Base-by-base conservation (phyloP, 2,329 filamentous ascomycete species). In the Talaromyces islandicus region DNA sequence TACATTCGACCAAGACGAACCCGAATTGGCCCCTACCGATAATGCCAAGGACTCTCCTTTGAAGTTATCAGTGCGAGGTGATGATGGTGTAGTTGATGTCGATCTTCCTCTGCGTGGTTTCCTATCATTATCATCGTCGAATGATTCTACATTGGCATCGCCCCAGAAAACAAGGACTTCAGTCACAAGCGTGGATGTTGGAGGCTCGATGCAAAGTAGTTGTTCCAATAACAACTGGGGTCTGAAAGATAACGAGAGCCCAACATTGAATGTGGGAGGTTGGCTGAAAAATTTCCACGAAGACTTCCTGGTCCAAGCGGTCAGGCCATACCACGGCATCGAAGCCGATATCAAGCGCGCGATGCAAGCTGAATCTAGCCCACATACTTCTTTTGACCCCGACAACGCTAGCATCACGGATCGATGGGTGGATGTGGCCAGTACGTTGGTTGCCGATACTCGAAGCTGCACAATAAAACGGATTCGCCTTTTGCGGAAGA, bases 51-150 rank as follows among this genome's bases (percentile, higher is more conserved):
- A 80, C 50, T 77, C 78, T 11, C 77, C 76, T 9, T 65, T 84
- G 57, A 83, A 82, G 64, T 66, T 84, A 21, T 83, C 80, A 0
- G 80, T 84, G n/a, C 81, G 82, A 48, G 78, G 81, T 52, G 79
- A 81, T 29, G 83, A 86, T 64, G 83, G 83, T 1, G 79, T 85
- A n/a, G 81, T 86, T 30, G 83, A 86, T 65, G 82, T 86, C 55
- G 82, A 85, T 60, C 78, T 85, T 52, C 80, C 81, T 2, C 71
- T 85, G 21, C 80, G 81, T 46, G 81, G 80, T 10, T 80, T 80
- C 72, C 76, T 77, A 58, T 78, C 70, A 63, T 74, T 77, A 46
- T 77, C 65, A 65, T 81, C 68, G 54, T 83, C 66, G 58, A 79
- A 67, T 69, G 81, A 69, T 57, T 79, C 77, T 1, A 73, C 63